Base-by-base conservation (phyloP, 2,329 filamentous ascomycete species). In the Cytospora piceae region DNA sequence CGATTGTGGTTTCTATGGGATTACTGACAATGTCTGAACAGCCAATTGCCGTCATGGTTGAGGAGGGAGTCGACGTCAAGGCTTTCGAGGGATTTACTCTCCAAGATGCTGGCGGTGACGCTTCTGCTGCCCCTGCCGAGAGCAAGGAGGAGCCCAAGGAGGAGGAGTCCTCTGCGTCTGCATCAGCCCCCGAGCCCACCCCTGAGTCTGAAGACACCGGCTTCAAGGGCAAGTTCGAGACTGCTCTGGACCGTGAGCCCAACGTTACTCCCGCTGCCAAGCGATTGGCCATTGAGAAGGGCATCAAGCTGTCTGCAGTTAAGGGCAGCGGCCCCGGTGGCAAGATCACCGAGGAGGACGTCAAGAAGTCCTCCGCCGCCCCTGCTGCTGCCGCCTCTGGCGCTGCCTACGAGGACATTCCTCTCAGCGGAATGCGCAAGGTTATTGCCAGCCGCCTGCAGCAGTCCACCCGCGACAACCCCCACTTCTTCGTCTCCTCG, bases 401-500 rank as follows among this genome's bases (percentile, higher is more conserved):
- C 56, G 85, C 92, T 67, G 81, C 85, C 67, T 98, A 91, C 81
- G 89, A 93, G 80, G 95, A 99, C 76, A 87, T 87, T 68, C 92
- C 93, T 69, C 87, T 94, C 72, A 90, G 85, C 74, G 90, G 91
- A 78, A 99, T 99, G 95, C 94, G 95, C 84, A 98, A 97, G 88
- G 94, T 92, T 71, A 99, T 99, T 78, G 95, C 95, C 79, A 88
- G 82, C 80, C 93, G 95, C 73, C 91, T 99, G 67, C 89, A 90
- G 75, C 86, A 97, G 82, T 98, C 94, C 53, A 86, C 92, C 79
- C 88, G 91, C 80, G 90, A 94, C 81, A 98, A 97, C 86, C 95
- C 95, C 68, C 95, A 98, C 86, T 99, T 96, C 88, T 99, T 94
- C 78, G 94, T 99, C 74, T 92, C 92, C 73, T 90, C 93, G 74